Percentiles rank a stretch among this genome's conserved stretches.
Evolutionary conservation across 257 asterid species (phyloP).

Genomic region (Solanum bukasovii): DNA sequence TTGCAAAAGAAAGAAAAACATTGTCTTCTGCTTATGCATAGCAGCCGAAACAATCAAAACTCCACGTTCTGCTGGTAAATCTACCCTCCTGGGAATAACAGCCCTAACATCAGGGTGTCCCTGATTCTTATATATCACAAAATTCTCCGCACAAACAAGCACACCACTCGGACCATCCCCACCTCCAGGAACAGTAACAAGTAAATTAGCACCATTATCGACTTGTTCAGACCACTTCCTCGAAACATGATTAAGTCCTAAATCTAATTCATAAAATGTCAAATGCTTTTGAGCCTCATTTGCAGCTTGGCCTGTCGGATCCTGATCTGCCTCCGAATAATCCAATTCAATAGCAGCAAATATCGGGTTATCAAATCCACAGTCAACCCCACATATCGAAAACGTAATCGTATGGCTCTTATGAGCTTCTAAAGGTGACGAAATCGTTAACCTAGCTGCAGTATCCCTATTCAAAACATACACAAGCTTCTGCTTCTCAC

Average conservation of each 20-base stretch:
- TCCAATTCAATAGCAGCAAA: constrained; percentile 97
- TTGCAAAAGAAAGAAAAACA: constrained; percentile 97
- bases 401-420: constrained; percentile 82
- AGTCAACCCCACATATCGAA: constrained; percentile 72
- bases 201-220: constrained; percentile 94
- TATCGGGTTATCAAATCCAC: constrained; percentile 95
- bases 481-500: constrained; percentile 97
- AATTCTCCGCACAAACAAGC: constrained; percentile 97
- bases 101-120: constrained; percentile 94
- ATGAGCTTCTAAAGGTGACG: constrained; percentile 95
- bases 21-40: constrained; percentile 85
- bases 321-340: constrained; percentile 95
- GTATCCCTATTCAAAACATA: constrained; percentile 96
- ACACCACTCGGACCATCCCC: constrained; percentile 99
- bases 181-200: constrained; percentile 98
- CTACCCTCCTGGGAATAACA: constrained; percentile 88
- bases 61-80: constrained; percentile 95
- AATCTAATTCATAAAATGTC: constrained; percentile 91
- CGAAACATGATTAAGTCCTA: constrained; percentile 95
- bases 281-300: constrained; percentile 80
- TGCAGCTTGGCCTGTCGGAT: constrained; percentile 92
- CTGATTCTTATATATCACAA: constrained; percentile 91
- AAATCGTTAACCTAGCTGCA: constrained; percentile 88
- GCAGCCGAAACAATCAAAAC: constrained; percentile 95
- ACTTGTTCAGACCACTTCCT: constrained; percentile 98